Evolutionary conservation across 371 early-diverging fungal species (phyloP).

Genomic region (Basidiobolus meristosporus): DNA sequence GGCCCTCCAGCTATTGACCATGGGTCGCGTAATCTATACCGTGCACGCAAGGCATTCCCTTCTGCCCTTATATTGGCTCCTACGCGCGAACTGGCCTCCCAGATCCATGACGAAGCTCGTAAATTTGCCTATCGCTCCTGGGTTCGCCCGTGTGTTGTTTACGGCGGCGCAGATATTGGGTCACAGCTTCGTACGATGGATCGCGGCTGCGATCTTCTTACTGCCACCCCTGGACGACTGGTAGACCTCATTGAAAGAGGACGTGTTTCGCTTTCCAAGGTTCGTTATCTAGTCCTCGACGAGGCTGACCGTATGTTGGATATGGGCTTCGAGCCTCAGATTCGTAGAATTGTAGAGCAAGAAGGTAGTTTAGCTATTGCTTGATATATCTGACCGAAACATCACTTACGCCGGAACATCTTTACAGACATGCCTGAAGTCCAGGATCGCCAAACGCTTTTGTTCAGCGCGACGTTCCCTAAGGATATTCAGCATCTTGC

Average conservation of each 20-base stretch:
- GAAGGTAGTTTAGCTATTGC: slow-evolving; percentile 20
- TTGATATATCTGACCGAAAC: too few species aligned
- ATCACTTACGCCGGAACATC: too few species aligned
- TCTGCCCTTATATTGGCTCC: slow-evolving; percentile 83
- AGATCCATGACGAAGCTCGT: slow-evolving; percentile 69
- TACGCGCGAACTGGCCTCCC: slow-evolving; percentile 95
- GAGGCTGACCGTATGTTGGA: slow-evolving; percentile 99
- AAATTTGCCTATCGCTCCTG: slow-evolving; percentile 83
- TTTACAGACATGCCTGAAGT: slow-evolving; percentile 48
- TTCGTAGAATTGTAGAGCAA: slow-evolving; percentile 86
- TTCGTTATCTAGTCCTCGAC: slow-evolving; percentile 88
- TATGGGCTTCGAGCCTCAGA: slow-evolving; percentile 99
- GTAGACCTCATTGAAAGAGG: slow-evolving; percentile 90
- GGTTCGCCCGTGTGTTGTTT: slow-evolving; percentile 85
- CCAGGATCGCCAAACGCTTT: slow-evolving; percentile 75
- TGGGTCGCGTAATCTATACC: slow-evolving; percentile 32
- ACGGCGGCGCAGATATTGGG: slow-evolving; percentile 92
- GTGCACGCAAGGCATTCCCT: slow-evolving; percentile 70
- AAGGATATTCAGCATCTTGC: slow-evolving; percentile 87
- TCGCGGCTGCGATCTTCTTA: slow-evolving; percentile 88
- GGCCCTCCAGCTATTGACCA: slow-evolving; percentile 43
- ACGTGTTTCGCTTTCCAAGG: slow-evolving; percentile 52
- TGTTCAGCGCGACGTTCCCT: slow-evolving; percentile 97
- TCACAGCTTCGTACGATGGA: slow-evolving; percentile 75
- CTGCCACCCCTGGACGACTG: slow-evolving; percentile 97